These are phyloP conservation scores for Russula compacta DNA, from an alignment of 768 basidiomycete genomes.

Conservation along the genomic window DNA sequence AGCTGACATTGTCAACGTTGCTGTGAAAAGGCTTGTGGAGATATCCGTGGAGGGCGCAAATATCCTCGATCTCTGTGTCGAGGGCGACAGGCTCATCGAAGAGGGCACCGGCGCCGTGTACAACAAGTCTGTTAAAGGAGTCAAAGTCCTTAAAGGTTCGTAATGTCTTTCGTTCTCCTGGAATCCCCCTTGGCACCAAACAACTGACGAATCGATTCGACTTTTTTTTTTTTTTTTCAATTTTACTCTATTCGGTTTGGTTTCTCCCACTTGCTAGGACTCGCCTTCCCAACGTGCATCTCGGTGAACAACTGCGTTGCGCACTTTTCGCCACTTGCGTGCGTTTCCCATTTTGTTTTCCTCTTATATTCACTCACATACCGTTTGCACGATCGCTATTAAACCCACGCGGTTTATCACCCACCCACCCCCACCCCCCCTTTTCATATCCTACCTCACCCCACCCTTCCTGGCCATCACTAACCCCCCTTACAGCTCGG, in stretches of 20 bases:
- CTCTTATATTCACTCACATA: neutral
- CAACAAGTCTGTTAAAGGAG: slow-evolving; percentile 85
- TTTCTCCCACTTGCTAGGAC: slow-evolving; percentile 37
- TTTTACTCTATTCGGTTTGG: neutral
- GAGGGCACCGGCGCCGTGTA: slow-evolving; percentile 76
- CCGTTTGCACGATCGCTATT: neutral
- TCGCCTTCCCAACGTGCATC: slow-evolving; percentile 90
- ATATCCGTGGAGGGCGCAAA: slow-evolving; percentile 74
- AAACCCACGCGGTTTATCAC: neutral
- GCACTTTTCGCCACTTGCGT: slow-evolving; percentile 94
- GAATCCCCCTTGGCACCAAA: neutral
- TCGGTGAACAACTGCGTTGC: slow-evolving; percentile 94
- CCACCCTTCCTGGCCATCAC: neutral
- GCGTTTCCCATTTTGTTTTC: slow-evolving; percentile 29
- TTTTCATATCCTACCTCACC: neutral
- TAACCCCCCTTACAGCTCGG: slow-evolving; percentile 44
- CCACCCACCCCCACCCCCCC: neutral
- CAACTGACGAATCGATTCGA: neutral
- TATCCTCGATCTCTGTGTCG: slow-evolving; percentile 80
- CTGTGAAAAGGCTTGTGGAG: slow-evolving; percentile 76
- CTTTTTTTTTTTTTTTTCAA: neutral
- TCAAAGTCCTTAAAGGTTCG: slow-evolving; percentile 80
- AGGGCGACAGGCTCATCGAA: slow-evolving; percentile 91
- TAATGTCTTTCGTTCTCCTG: neutral
- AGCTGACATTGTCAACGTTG: slow-evolving; percentile 80